phyloP scores from a whole-genome alignment of 257 asterid species.

The Solanum infundibuliforme region DNA sequence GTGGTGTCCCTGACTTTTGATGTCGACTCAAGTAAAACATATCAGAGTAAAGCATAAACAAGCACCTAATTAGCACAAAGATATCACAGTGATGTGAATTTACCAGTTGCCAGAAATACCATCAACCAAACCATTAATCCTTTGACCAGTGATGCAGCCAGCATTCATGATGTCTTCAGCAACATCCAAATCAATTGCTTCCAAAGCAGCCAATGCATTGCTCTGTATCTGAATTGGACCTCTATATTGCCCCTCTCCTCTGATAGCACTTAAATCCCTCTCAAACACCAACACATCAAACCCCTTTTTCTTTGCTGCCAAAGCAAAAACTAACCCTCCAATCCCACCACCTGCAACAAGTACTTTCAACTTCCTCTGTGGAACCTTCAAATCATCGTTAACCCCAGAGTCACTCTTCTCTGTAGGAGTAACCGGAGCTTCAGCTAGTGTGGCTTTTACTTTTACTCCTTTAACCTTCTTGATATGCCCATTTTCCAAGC shows the following conservation, averaged over 20 bases:
- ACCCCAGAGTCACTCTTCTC: constrained; percentile 2
- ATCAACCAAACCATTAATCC: constrained; percentile 89
- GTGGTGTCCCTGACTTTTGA: not conserved
- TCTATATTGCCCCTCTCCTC: constrained; percentile 95
- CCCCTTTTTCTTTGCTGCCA: constrained; percentile 81
- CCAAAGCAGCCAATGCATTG: constrained; percentile 89
- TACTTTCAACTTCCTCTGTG: constrained; percentile 50
- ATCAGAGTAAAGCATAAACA: not conserved
- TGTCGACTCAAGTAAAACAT: not conserved
- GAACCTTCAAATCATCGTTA: not conserved
- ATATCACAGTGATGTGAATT: not conserved
- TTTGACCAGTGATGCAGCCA: constrained; percentile 88
- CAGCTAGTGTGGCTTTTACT: constrained; percentile 23
- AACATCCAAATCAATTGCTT: constrained; percentile 82
- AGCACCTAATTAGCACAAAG: not conserved
- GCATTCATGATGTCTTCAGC: constrained; percentile 68
- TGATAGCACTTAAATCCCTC: constrained; percentile 87
- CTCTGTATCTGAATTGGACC: constrained; percentile 98
- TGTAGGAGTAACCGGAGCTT: not conserved
- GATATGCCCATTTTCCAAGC: constrained; percentile 10
- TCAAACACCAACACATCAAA: constrained; percentile 91
- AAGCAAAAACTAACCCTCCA: constrained; percentile 83
- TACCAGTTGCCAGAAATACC: constrained; percentile 89
- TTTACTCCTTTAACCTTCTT: constrained; percentile 22
- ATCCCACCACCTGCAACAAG: constrained; percentile 98